Evolutionary conservation across 768 basidiomycete genomes (phyloP).

Genomic region (Cystobasidiopsis lactophilus): DNA sequence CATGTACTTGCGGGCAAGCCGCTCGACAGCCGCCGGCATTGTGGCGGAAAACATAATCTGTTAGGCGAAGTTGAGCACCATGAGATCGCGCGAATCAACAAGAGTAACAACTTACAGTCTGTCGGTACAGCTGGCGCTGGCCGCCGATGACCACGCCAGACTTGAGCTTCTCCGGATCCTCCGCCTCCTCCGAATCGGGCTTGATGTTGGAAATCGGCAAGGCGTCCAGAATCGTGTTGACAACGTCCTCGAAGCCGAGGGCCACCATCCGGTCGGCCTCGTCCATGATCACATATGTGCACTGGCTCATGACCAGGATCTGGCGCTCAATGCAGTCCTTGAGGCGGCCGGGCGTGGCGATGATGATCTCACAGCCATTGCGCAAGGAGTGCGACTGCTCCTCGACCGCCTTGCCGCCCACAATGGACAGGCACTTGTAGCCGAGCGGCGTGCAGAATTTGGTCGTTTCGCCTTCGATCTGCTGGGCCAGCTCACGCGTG

Average conservation of each 20-base stretch:
- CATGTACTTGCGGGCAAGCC: constrained; percentile 74
- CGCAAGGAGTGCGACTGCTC: constrained; percentile 95
- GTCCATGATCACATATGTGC: constrained; percentile 98
- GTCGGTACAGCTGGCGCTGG: constrained; percentile 10
- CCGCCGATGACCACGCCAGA: constrained; percentile 29
- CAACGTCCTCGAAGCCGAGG: constrained; percentile 81
- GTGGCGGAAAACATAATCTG: constrained; percentile 49
- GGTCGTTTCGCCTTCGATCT: constrained; percentile 76
- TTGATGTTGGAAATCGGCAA: constrained; percentile 70
- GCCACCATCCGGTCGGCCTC: constrained; percentile 99
- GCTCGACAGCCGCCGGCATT: constrained; percentile 30
- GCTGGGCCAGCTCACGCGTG: constrained; percentile 84
- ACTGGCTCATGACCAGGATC: constrained; percentile 85
- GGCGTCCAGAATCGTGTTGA: constrained; percentile 84
- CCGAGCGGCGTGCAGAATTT: constrained; percentile 80
- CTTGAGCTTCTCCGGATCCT: constrained; percentile 51
- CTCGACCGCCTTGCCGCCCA: constrained; percentile 91
- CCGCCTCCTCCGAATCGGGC: constrained; percentile 46
- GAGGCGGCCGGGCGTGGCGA: constrained; percentile 92
- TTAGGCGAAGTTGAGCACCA: constrained; percentile 5
- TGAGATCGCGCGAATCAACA: not conserved
- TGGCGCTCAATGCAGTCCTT: constrained; percentile 94
- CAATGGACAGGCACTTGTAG: constrained; percentile 87
- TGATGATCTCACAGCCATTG: constrained; percentile 96
- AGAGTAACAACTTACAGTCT: constrained; percentile 12